Evolutionary conservation across 208 protist genomes (phyloP).

Genomic region (Lotmaria passim): DNA sequence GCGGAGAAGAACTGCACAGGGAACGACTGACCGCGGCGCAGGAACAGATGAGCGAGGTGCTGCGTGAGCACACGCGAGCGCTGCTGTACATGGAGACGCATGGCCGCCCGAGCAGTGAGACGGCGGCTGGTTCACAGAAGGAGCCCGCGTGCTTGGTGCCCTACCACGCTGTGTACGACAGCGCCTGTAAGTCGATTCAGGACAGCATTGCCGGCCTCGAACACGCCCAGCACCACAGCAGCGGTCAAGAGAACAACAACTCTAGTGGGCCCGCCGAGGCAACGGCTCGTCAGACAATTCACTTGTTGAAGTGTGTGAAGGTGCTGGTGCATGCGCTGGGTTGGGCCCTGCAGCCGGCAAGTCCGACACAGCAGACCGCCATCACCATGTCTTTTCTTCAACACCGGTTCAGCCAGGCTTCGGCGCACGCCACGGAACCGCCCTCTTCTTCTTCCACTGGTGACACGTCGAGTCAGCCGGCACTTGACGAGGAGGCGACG

Average conservation of each 20-base stretch:
- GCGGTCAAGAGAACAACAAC: background rate
- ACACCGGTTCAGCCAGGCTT: background rate
- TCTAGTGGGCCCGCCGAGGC: background rate
- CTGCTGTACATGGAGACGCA: constrained; percentile 37
- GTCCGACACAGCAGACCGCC: background rate
- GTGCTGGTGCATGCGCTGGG: constrained; percentile 19
- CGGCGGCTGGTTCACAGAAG: background rate
- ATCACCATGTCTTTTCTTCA: constrained; percentile 11
- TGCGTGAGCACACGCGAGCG: constrained; percentile 38
- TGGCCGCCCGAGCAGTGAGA: constrained; percentile 8
- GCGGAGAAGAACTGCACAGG: constrained; percentile 7
- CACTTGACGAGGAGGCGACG: background rate
- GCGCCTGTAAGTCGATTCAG: constrained; percentile 9
- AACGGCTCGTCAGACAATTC: background rate
- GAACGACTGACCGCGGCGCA: constrained; percentile 21
- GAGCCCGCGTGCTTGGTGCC: constrained; percentile 21
- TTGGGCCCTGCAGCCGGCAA: constrained; percentile 25
- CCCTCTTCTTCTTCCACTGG: background rate
- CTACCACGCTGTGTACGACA: constrained; percentile 28
- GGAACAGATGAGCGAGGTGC: constrained; percentile 26
- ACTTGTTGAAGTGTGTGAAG: constrained; percentile 8
- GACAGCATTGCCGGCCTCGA: constrained; percentile 9
- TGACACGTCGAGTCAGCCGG: background rate
- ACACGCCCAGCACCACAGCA: constrained; percentile 6
- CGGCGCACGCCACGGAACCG: background rate